Evolutionary conservation across 106 monocot genomes (phyloP), one percentile per base, ranked within the genome.

Genomic region (Dendrobium nobile): DNA sequence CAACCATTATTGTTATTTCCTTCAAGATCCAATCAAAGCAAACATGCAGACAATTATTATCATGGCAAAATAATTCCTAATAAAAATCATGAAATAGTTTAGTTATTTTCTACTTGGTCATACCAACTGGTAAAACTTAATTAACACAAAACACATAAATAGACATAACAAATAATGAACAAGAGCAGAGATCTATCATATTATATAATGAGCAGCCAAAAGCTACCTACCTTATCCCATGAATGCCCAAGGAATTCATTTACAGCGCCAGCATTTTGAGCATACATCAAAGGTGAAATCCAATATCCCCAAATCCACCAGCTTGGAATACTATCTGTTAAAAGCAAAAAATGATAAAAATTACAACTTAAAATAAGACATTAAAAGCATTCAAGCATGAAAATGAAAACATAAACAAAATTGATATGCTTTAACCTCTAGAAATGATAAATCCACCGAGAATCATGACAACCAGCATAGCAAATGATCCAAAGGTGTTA

Each of bases 251-350:
- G 88, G 79, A 99, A 87, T 81, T 99, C 99, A 87, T 99, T 99
- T 47, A 95, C 85, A 43, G 99, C 93, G 77, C 85, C 75, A 86
- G 99, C 99, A 88, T 99, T 95, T 84, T 99, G 99, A 64, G 95
- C 99, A 85, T 99, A 99, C 95, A 93, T 99, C 79, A 99, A 80
- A 75, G 99, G 99, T 83, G 99, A 99, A 86, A 95, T 83, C 99
- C 99, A 99, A 72, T 99, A 99, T 19, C 99, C 99, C 99, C 99
- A 99, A 84, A 95, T 89, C 99, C 99, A 99, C 99, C 99, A 99
- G 8, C 41, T 76, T 31, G 99, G 99, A 17, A 99, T 99, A 83
- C 95, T 91, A 43, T 93, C 99, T 99, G 93, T 87, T 72, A 61
- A 8, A 54, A 45, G 45, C 22, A 45, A 67, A 45, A 31, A 47